Base-by-base conservation (phyloP, 2,329 filamentous ascomycete genomes). In the Bipolaris zeicola region DNA sequence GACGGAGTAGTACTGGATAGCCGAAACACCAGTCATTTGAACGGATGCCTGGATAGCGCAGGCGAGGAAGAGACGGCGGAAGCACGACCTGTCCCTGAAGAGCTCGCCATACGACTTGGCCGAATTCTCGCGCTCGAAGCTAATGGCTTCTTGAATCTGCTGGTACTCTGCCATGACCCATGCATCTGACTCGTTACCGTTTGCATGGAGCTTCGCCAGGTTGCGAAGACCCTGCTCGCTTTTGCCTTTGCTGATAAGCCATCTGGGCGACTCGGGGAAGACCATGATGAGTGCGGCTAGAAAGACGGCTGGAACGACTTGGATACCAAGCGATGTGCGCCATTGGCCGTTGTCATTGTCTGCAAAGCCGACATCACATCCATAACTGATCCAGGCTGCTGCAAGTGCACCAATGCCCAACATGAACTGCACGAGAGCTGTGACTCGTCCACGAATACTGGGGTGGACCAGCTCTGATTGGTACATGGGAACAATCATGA, bases 391-490 rank as follows among this genome's bases (percentile, higher is more conserved):
- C 89, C 90, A 92, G 0, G 86, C 82, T 6, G 91, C 90, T 14
- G 87, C 77, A 1, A 95, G 82, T 14, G 89, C 80, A 54, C 91
- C 91, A 26, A 94, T 84, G 1, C 90, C 90, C 49, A 94, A 74
- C 89, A 93, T 93, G 70, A 93, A 92, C 67, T 93, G 90, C 73
- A 93, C 90, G 3, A 94, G 79, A 28, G 86, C 84, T 0, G 89
- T 92, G 31, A 95, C 83, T 60, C 87, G 81, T 11, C 90, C 91
- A 72, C 91, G 85, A 67, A 94, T 94, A 55, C 83, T 84, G 1
- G 91, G 91, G 71, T 94, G 91, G 3, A 88, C 87, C 22, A 94
- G 82, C 69, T 95, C 91, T 20, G 89, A 89, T 71, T 93, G 90
- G 71, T 92, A 94, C 0, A 93, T 76, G 2, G 90, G 86, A 36